phyloP scores from a whole-genome alignment of 2,329 filamentous ascomycete genomes.

The Diaporthe sp. region DNA sequence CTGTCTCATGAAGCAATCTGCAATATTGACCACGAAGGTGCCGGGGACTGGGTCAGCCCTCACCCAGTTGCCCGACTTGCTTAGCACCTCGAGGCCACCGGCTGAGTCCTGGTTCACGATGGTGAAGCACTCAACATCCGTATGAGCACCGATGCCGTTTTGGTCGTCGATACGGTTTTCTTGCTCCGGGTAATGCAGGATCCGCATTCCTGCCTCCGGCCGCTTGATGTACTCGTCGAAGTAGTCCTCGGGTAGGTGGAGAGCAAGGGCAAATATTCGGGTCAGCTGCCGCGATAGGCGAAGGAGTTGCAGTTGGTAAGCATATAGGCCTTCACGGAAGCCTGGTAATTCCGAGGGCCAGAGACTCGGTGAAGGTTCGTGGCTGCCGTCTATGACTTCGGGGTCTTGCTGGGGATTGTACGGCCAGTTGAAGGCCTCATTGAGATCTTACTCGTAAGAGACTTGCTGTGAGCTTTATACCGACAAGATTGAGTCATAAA shows the following conservation, averaged over 20 bases:
- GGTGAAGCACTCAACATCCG: constrained; percentile 64
- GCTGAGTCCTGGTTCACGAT: constrained; percentile 60
- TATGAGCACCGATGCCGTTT: constrained; percentile 59
- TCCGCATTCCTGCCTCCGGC: constrained; percentile 52
- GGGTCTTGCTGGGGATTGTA: constrained; percentile 51
- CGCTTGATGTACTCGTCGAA: constrained; percentile 54
- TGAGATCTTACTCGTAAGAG: constrained; percentile 46
- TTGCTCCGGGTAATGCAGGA: constrained; percentile 45
- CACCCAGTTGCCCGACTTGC: constrained; percentile 60
- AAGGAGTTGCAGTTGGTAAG: constrained; percentile 54
- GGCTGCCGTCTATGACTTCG: constrained; percentile 44
- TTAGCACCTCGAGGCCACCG: constrained; percentile 61
- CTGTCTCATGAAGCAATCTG: constrained; percentile 57
- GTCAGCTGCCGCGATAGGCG: constrained; percentile 54
- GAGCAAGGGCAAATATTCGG: constrained; percentile 57
- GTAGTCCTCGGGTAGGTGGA: constrained; percentile 55
- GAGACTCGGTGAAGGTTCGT: constrained; percentile 47
- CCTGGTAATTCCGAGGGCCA: constrained; percentile 50
- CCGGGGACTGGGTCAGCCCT: constrained; percentile 58
- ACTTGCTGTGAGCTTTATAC: constrained; percentile 34
- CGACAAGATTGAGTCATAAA: fast-evolving
- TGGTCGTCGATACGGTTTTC: constrained; percentile 44
- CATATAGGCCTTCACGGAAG: constrained; percentile 54
- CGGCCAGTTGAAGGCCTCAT: constrained; percentile 53
- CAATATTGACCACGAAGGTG: constrained; percentile 62